phyloP scores from a whole-genome alignment of 345 rosid species.

The Dovyalis caffra region DNA sequence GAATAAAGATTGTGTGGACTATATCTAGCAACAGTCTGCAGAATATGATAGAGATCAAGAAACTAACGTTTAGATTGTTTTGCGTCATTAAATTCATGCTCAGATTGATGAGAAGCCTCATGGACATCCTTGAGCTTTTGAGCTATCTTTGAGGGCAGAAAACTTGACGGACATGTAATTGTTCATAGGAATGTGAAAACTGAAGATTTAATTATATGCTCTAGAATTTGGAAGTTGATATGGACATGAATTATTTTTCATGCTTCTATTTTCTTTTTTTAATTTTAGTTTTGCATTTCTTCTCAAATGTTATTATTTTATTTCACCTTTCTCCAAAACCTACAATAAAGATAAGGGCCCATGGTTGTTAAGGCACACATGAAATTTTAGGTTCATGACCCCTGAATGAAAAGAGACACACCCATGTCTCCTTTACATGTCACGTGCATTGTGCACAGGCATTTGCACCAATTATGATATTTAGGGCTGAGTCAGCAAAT shows the following conservation, averaged over 20 bases:
- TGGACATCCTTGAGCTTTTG: background rate
- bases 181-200: background rate
- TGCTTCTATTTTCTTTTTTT: background rate
- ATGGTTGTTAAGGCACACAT: background rate
- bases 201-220: background rate
- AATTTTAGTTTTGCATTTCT: background rate
- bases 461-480: too few relatives aligned
- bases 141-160: background rate
- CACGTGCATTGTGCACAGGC: too few relatives aligned
- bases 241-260: background rate
- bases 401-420: background rate
- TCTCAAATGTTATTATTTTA: background rate
- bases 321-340: background rate
- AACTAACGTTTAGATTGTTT: background rate
- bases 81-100: background rate
- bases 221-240: background rate
- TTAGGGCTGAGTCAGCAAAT: background rate
- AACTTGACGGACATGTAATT: background rate
- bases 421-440: background rate
- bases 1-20: background rate
- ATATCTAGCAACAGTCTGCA: background rate
- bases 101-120: conserved; percentile 3
- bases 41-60: background rate
- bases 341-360: background rate
- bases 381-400: background rate